Conservation (phyloP, 2,329 filamentous ascomycete species). For the Elsinoe arachidis region DNA sequence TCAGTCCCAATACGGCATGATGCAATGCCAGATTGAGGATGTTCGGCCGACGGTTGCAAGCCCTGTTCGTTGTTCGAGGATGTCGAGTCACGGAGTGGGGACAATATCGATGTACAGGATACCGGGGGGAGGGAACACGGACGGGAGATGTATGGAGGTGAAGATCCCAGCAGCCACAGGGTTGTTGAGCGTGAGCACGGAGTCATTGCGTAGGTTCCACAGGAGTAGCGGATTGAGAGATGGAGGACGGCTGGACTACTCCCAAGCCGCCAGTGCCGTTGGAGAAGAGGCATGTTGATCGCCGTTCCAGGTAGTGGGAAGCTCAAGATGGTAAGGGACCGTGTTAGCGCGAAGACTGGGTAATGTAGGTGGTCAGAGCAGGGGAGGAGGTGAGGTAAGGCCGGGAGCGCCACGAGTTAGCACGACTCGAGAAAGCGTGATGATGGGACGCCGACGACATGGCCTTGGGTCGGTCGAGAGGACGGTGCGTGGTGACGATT, state of each 20-base stretch:
- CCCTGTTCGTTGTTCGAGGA: neutral
- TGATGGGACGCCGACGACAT: neutral
- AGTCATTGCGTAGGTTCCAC: slow-evolving; percentile 1
- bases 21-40: slow-evolving; percentile 5
- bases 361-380: slow-evolving; percentile 8
- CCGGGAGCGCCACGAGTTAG: neutral
- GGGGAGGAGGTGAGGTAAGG: neutral
- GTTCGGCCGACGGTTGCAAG: neutral
- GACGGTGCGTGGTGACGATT: neutral
- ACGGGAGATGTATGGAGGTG: neutral
- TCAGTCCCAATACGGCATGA: slow-evolving; percentile 6
- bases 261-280: neutral
- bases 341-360: slow-evolving; percentile 8
- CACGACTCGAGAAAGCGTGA: neutral
- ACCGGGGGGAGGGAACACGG: neutral
- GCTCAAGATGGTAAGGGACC: neutral
- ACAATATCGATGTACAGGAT: slow-evolving; percentile 4
- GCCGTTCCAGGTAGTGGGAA: slow-evolving; percentile 8
- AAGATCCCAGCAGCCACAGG: neutral
- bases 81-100: slow-evolving; percentile 1
- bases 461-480: slow-evolving; percentile 5
- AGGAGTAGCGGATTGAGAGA: neutral
- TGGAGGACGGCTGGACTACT: neutral
- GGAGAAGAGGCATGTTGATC: slow-evolving; percentile 4
- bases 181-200: neutral